Conservation (phyloP, 1,284 basidiomycete species). For the Macrocystidia cucumis region DNA sequence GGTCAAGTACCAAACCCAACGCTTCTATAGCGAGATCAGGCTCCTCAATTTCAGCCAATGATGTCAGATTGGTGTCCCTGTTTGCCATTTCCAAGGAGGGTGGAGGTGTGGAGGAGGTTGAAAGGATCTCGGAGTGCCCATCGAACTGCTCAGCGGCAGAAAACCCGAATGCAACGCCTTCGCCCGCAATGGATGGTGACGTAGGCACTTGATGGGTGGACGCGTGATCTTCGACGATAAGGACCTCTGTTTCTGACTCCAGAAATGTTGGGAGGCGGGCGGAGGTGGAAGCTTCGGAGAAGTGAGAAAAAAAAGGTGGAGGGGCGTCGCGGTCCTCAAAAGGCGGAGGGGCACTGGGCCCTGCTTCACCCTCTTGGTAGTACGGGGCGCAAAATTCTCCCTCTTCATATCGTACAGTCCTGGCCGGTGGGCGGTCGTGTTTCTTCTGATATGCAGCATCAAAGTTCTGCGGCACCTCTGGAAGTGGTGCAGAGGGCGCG, state of each 20-base stretch:
- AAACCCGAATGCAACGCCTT: conserved; percentile 71
- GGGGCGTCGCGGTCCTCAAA: conserved; percentile 78
- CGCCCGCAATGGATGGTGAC: conserved; percentile 45
- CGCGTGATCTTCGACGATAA: conserved; percentile 39
- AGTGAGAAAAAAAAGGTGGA: conserved; percentile 62
- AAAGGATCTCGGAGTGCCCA: conserved; percentile 63
- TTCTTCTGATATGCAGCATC: conserved; percentile 77
- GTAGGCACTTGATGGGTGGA: conserved; percentile 24
- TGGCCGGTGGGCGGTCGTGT: conserved; percentile 68
- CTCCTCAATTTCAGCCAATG: conserved; percentile 49
- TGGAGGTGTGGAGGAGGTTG: conserved; percentile 53
- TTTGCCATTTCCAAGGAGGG: conserved; percentile 65
- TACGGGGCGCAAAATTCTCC: conserved; percentile 47
- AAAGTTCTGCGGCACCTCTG: conserved; percentile 60
- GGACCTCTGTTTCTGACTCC: conserved; percentile 70
- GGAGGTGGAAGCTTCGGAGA: conserved; percentile 51
- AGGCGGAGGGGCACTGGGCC: conserved; percentile 75
- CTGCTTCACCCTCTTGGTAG: conserved; percentile 61
- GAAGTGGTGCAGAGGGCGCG: conserved; percentile 65
- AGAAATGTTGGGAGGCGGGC: conserved; percentile 62
- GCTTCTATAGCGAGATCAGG: conserved; percentile 47
- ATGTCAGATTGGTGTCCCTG: conserved; percentile 58
- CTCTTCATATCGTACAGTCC: conserved; percentile 63
- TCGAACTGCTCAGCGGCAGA: conserved; percentile 63
- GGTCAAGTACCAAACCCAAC: conserved; percentile 49